Evolutionary conservation across 768 basidiomycete species (phyloP), one percentile per base, ranked within the genome.

Genomic region (Gautieria morchelliformis): DNA sequence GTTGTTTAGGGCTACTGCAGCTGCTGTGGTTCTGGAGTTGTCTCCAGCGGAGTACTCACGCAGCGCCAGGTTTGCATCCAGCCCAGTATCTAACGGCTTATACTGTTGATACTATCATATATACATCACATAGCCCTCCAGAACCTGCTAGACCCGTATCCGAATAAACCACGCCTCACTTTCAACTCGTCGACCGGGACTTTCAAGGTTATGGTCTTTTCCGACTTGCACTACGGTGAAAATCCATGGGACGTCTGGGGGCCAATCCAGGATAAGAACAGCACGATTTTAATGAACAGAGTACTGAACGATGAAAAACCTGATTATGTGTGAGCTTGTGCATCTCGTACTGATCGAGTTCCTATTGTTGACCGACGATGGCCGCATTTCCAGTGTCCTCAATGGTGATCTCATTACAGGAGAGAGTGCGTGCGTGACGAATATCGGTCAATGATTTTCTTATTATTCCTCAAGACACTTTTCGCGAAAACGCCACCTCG

Each of bases 321-420:
- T 0, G 82, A 87, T 64, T 89, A 80, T 66, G 85, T 84, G 85
- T 85, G 62, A 50, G 82, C 67, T 12, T 14, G 41, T 17, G 39
- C 32, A 20, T 44, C 32, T 22, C 56, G 19, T n/a, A 19, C 32
- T 33, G 24, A 12, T 12, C n/a, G 46, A 47, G 11, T 4, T 17
- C 22, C 15, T 12, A 12, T 7, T 30, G 12, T 27, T 6, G 3
- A 49, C 10, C 24, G 4, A 9, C n/a, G 19, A 46, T 12, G 42
- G 41, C 6, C 8, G 19, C 32, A 49, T n/a, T 53, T 50, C 11
- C 56, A 87, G 84, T 1, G 82, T 86, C 3, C 64, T 88, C 52
- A 87, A 87, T 63, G 87, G 87, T 1, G 87, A 89, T 63, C 68
- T 86, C 57, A 82, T 87, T 39, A 88, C 85, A 0, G 87, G 85